These are phyloP conservation scores for Arthrobotrys iridis DNA, from an alignment of 2,329 filamentous ascomycete genomes.

Conservation along the genomic window DNA sequence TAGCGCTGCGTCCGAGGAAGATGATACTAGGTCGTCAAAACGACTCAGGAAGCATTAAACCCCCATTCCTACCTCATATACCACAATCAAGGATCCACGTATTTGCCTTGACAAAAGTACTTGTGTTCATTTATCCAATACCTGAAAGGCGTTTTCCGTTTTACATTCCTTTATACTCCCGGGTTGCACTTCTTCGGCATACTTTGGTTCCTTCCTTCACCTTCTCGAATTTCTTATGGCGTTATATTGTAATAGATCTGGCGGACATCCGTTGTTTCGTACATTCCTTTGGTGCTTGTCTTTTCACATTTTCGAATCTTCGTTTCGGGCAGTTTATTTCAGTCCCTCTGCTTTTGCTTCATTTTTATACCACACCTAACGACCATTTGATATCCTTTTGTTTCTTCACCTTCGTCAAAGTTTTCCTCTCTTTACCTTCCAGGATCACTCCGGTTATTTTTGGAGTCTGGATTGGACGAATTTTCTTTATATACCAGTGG, in stretches of 20 bases:
- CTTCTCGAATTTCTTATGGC: conserved; percentile 15
- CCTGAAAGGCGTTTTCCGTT: conserved; percentile 48
- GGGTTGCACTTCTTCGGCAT: conserved; percentile 20
- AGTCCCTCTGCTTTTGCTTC: conserved; percentile 15
- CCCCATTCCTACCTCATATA: conserved; percentile 18
- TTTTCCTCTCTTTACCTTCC: conserved; percentile 30
- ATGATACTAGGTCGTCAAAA: conserved; percentile 44
- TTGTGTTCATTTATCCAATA: conserved; percentile 45
- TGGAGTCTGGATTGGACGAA: conserved; percentile 53
- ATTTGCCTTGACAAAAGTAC: conserved; percentile 42
- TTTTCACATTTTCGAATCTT: conserved; percentile 6
- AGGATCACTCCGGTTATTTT: conserved; percentile 50
- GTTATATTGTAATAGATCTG: conserved; percentile 54
- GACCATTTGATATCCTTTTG: conserved; percentile 54
- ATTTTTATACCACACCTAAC: conserved; percentile 48
- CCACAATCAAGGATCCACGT: conserved; percentile 18
- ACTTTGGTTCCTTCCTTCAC: conserved; percentile 9
- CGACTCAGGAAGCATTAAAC: conserved; percentile 46
- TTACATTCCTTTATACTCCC: conserved; percentile 25
- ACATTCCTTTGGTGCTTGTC: conserved; percentile 50
- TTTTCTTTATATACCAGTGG: conserved; percentile 46
- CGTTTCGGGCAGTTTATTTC: conserved; percentile 13
- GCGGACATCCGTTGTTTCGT: conserved; percentile 52
- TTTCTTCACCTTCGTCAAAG: conserved; percentile 10
- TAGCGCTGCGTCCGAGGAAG: conserved; percentile 49